Evolutionary conservation across 1,284 basidiomycete genomes (phyloP).

Genomic region (Cryptococcus sp.): DNA sequence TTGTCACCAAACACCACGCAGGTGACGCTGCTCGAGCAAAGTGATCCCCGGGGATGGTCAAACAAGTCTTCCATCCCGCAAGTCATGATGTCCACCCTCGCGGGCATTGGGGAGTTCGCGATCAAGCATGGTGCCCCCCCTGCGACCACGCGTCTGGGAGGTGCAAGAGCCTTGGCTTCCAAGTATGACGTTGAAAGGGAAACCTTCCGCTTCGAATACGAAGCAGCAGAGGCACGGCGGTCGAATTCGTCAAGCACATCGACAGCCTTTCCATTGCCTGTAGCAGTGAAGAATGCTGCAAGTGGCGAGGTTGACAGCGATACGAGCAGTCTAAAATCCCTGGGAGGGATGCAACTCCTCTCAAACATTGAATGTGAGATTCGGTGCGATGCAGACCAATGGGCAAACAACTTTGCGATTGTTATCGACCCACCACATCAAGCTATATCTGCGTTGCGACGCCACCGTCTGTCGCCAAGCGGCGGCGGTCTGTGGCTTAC

Average conservation of each 20-base stretch:
- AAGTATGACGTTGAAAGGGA: conserved; percentile 86
- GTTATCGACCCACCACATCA: conserved; percentile 93
- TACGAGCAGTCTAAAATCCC: conserved; percentile 25
- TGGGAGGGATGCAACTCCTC: conserved; percentile 16
- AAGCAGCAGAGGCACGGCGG: conserved; percentile 63
- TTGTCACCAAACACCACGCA: conserved; percentile 93
- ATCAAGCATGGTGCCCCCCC: conserved; percentile 95
- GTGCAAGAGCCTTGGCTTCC: conserved; percentile 72
- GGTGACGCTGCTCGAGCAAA: conserved; percentile 92
- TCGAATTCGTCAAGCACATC: conserved; percentile 50
- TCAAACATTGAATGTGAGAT: conserved; percentile 82
- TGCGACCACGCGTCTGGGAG: conserved; percentile 74
- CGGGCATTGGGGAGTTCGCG: conserved; percentile 88
- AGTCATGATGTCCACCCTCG: conserved; percentile 82
- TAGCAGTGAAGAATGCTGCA: conserved; percentile 27
- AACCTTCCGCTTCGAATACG: conserved; percentile 82
- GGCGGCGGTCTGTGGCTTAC: conserved; percentile 98
- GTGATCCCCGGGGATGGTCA: conserved; percentile 95
- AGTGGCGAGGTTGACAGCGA: conserved; percentile 18
- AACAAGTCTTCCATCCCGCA: conserved; percentile 91
- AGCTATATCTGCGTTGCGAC: conserved; percentile 75
- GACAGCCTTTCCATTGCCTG: conserved; percentile 44
- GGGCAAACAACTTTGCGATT: conserved; percentile 83
- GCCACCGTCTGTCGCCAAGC: conserved; percentile 81
- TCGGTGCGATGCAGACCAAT: conserved; percentile 89